Conservation (phyloP, 352 stramenopile genomes). For the Phytophthora sp. region DNA sequence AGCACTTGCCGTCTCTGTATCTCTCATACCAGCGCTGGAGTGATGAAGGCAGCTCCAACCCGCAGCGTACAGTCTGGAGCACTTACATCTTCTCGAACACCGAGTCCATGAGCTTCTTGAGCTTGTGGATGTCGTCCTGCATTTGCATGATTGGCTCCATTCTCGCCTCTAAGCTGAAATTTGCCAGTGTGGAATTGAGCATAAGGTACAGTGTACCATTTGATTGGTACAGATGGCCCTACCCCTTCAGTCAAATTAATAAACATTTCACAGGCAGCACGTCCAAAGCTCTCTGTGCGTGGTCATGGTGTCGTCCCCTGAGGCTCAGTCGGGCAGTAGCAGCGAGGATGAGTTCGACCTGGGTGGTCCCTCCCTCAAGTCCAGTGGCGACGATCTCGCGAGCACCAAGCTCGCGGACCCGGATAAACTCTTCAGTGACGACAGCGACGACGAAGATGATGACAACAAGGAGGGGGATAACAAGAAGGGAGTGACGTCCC, state of each 20-base stretch:
- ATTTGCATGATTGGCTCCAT: constrained; percentile 93
- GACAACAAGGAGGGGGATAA: constrained; percentile 23
- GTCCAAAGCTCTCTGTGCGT: not conserved
- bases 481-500: constrained; percentile 25
- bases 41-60: not conserved
- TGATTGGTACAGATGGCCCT: no score
- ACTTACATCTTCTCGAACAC: constrained; percentile 88
- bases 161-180: no score
- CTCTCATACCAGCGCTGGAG: not conserved
- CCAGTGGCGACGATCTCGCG: not conserved
- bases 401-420: constrained; percentile 36
- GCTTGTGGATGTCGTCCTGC: constrained; percentile 92
- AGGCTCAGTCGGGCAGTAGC: constrained; percentile 58
- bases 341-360: constrained; percentile 85
- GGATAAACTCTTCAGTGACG: constrained; percentile 75
- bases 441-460: constrained; percentile 60
- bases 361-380: constrained; percentile 40
- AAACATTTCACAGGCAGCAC: no score
- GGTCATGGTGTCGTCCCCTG: constrained; percentile 66
- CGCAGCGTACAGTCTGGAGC: not conserved
- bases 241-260: no score
- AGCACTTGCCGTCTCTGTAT: not conserved
- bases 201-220: no score
- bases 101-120: constrained; percentile 91
- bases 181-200: no score